These are phyloP conservation scores for Fulvia fulva DNA, from an alignment of 2,329 filamentous ascomycete species.

Conservation along the genomic window DNA sequence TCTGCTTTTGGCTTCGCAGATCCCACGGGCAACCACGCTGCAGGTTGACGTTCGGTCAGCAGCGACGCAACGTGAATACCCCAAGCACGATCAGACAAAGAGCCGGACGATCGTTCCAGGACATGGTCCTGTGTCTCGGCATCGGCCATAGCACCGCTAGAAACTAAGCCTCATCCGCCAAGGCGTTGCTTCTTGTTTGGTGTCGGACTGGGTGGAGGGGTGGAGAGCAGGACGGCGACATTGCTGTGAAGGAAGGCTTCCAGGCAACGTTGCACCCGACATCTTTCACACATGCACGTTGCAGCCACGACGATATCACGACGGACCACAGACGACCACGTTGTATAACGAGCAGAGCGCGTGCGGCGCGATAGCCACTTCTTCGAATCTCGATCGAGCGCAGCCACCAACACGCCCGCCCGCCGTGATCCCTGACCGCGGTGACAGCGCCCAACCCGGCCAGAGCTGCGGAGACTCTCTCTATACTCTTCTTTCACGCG, in stretches of 20 bases:
- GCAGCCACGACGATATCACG: too few species aligned
- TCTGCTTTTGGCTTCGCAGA: background rate
- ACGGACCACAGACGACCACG: too few species aligned
- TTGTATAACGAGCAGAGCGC: too few species aligned
- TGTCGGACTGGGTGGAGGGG: background rate
- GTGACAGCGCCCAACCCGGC: background rate
- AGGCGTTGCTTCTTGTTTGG: background rate
- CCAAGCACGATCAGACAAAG: background rate
- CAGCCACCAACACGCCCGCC: background rate
- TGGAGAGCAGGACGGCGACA: background rate
- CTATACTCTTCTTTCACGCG: background rate
- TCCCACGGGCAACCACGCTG: background rate
- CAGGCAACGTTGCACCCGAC: background rate
- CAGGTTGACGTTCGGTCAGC: background rate
- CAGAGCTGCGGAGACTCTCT: too few species aligned
- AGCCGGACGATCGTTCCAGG: background rate
- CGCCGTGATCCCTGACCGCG: background rate
- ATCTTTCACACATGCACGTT: background rate
- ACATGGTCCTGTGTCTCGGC: background rate
- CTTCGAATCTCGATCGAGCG: background rate
- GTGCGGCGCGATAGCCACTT: background rate
- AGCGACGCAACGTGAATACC: background rate
- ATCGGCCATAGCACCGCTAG: background rate
- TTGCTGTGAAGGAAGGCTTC: background rate
- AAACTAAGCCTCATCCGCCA: background rate